A percentile compares a stretch with the other conserved stretches of the same genome.
phyloP scores from a whole-genome alignment of 179 eudicot species.

The Camellia oleifera region DNA sequence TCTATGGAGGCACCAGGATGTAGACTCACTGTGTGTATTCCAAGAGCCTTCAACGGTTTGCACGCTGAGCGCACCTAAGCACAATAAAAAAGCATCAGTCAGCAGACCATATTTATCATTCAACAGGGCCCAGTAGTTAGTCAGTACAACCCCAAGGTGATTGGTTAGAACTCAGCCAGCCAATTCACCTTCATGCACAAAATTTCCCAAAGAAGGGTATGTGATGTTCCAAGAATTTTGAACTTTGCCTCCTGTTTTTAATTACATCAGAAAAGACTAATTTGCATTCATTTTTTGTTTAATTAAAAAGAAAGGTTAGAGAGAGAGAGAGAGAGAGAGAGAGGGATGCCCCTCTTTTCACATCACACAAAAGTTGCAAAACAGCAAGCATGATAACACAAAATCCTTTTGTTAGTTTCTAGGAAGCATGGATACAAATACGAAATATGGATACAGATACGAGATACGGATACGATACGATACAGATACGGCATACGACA shows the following conservation, averaged over 20 bases:
- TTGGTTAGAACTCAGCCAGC: not conserved
- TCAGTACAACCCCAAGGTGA: not conserved
- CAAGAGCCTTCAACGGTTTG: slow-evolving; percentile 76
- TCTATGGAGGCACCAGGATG: slow-evolving; percentile 83
- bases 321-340: no score
- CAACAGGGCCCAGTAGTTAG: not conserved
- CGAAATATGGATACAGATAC: no score
- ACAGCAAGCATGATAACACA: not conserved
- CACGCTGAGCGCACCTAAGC: slow-evolving; percentile 75
- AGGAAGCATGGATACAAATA: no score
- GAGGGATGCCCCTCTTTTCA: no score
- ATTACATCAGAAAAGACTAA: slow-evolving; percentile 1
- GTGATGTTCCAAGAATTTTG: not conserved
- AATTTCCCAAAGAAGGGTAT: not conserved
- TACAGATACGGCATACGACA: no score
- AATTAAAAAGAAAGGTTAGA: no score
- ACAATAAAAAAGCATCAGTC: not conserved
- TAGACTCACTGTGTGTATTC: slow-evolving; percentile 85
- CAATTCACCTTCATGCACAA: not conserved
- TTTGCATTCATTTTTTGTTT: not conserved
- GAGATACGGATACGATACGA: no score
- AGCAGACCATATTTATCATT: not conserved
- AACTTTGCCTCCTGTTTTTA: not conserved
- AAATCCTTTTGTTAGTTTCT: not conserved
- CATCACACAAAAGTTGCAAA: not conserved